Evolutionary conservation across 371 early-diverging fungal species (phyloP), one percentile per base, ranked within the genome.

Genomic region (Saksenaea vasiformis): DNA sequence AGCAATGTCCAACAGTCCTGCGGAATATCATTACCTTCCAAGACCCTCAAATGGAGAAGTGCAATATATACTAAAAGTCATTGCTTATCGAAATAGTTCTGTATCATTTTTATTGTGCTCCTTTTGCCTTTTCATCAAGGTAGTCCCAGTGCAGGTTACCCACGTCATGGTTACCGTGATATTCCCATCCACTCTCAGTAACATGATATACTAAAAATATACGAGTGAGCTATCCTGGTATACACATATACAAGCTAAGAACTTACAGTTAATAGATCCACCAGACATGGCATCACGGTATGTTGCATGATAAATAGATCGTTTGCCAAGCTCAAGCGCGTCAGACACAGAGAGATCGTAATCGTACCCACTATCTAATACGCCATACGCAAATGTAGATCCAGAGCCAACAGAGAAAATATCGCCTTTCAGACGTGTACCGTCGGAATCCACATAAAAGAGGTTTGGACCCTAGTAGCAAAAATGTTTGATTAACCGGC

Each of bases 231-330:
- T n/a, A 39, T 11, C 3, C 39, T 39, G 1, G 39, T 14, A 11
- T 11, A 39, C 47, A n/a, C n/a, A n/a, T 44, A 65, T 55, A 3
- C 55, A 22, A 3, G 9, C 26, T 39, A 27, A 56, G 36, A 10
- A 72, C 82, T 78, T 85, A 91, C 91, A 75, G 72, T 95, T 97
- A 36, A 99, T 91, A 26, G 88, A 85, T 63, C 99, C 99, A 80
- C 99, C 99, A 65, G 97, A 97, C 80, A 85, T 96, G 41, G 99
- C 98, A 88, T 99, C 99, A 69, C 99, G 90, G 82, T 94, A 94
- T 38, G 98, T 95, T 51, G 99, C 99, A 74, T 99, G 98, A 84
- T 94, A 99, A 67, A 99, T 99, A 11, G 99, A 92, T 53, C 98
- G 86, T 66, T 91, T 90, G 26, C 95, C 99, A 51, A 99, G 80